phyloP scores from a whole-genome alignment of 192 early-diverging fungal species.

The Linnemannia zychae region DNA sequence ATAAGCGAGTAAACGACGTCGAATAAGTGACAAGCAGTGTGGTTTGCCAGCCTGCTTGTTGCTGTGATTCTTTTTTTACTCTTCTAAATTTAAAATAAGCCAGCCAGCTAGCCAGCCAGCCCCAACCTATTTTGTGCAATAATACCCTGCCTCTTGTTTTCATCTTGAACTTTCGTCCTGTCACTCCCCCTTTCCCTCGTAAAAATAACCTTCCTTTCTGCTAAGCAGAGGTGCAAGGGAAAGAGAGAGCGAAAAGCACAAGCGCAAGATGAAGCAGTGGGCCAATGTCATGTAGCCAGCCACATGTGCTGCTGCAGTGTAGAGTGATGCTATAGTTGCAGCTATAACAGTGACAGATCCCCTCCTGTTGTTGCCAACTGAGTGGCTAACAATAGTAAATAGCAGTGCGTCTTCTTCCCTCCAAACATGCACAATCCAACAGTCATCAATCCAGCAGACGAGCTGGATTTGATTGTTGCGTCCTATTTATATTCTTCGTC shows the following conservation, averaged over 20 bases:
- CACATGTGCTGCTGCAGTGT: too few species aligned
- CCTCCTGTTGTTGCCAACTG: too few species aligned
- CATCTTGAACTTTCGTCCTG: neutral
- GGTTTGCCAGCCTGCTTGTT: neutral
- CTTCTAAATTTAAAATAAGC: constrained; percentile 4
- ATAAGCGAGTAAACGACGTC: too few species aligned
- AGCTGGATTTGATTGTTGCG: too few species aligned
- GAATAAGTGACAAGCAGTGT: too few species aligned
- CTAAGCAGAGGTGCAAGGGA: neutral
- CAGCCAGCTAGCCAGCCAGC: neutral
- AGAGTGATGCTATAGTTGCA: too few species aligned
- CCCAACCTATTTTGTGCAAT: neutral
- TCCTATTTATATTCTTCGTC: neutral
- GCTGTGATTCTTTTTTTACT: neutral
- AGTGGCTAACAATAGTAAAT: neutral
- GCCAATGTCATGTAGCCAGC: too few species aligned
- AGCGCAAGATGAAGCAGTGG: neutral
- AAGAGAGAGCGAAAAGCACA: too few species aligned
- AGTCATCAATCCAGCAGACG: neutral
- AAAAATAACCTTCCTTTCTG: constrained; percentile 11
- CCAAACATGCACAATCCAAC: neutral
- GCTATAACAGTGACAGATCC: too few species aligned
- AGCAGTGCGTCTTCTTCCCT: neutral
- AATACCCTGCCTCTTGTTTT: neutral
- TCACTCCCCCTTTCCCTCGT: constrained; percentile 3